Base-by-base conservation (phyloP, 805 yeast genomes). In the Wickerhamomyces strasburgensis region DNA sequence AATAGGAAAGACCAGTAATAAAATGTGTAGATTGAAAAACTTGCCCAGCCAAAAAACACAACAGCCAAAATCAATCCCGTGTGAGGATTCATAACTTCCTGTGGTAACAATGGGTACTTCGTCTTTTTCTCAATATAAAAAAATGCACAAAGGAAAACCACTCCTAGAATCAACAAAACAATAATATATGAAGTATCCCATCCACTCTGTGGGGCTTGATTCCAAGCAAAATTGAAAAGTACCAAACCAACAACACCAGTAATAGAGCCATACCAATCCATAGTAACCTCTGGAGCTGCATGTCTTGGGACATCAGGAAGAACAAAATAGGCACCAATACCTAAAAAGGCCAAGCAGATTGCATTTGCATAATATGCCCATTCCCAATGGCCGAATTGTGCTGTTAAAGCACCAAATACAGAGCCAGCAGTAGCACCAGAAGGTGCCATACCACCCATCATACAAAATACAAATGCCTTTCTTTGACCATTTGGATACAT, bases 11-110 rank as follows among this genome's bases (percentile, higher is more conserved):
- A 64, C 68, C 73, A 77, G 41, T 71, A 72, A 57, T 80, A 83
- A 50, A 65, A 81, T n/a, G 78, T 64, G 78, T 84, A 81, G 19
- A 81, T 65, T 3, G 90, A 88, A 60, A 83, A 84, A 14, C 84
- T 71, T 2, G 85, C 80, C 93, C 93, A 84, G 0, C 90, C 90
- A 5, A 76, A 59, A 3, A 74, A 65, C 25, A 80, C 61, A 29
- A 75, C 65, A 1, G 59, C 47, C 29, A 84, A 58, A 2, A 79
- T 73, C 40, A 78, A 52, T 0, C 70, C 64, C 17, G 70, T 65
- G 31, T 72, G 67, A 6, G 57, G 38, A 34, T 64, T 66, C 54
- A 79, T 64, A 1, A 71, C 67, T 2, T 66, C 62, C 8, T 52
- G 24, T 2, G 87, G 88, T 6, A 81, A 48, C 13, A 81, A 54